A percentile compares a stretch with the other conserved stretches of the same genome.
These are phyloP conservation scores for Monascus purpureus DNA, from an alignment of 495 filamentous ascomycete genomes.

Conservation along the genomic window DNA sequence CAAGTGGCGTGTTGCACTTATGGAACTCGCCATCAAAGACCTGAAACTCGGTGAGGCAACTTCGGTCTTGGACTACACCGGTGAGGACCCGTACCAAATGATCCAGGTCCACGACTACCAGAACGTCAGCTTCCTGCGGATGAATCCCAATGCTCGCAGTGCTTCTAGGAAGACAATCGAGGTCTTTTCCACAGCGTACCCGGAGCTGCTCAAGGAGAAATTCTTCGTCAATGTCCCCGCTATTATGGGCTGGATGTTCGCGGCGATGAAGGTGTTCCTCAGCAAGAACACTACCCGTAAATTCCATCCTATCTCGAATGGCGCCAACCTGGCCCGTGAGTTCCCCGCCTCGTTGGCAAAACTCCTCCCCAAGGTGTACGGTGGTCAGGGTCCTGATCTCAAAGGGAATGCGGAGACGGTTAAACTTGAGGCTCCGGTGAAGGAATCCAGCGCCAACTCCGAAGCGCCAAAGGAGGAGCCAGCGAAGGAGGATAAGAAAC, in stretches of 20 bases:
- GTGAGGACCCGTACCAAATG: conserved; percentile 71
- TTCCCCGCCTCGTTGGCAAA: conserved; percentile 45
- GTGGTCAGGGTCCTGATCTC: conserved; percentile 44
- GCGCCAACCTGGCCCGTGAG: conserved; percentile 51
- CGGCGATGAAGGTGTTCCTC: conserved; percentile 64
- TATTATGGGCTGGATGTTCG: conserved; percentile 79
- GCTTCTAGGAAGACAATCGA: conserved; percentile 67
- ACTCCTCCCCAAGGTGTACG: conserved; percentile 51
- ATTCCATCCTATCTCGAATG: conserved; percentile 69
- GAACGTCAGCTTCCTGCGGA: conserved; percentile 64
- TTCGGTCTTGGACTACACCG: conserved; percentile 56
- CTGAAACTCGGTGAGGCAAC: conserved; percentile 53
- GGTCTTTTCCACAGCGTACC: conserved; percentile 64
- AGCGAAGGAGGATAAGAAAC: too few relatives aligned
- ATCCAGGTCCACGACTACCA: conserved; percentile 86
- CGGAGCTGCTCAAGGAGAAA: conserved; percentile 76
- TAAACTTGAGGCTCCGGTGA: too few relatives aligned
- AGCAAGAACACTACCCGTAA: conserved; percentile 70
- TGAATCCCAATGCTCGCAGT: conserved; percentile 51
- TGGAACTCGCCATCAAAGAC: conserved; percentile 65
- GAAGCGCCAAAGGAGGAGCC: too few relatives aligned
- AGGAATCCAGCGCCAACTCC: too few relatives aligned
- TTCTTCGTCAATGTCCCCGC: conserved; percentile 85
- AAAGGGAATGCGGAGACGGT: conserved; percentile 17
- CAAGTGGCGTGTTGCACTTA: conserved; percentile 71